Evolutionary conservation across 495 filamentous ascomycete genomes (phyloP).

Genomic region (Physcia stellaris): DNA sequence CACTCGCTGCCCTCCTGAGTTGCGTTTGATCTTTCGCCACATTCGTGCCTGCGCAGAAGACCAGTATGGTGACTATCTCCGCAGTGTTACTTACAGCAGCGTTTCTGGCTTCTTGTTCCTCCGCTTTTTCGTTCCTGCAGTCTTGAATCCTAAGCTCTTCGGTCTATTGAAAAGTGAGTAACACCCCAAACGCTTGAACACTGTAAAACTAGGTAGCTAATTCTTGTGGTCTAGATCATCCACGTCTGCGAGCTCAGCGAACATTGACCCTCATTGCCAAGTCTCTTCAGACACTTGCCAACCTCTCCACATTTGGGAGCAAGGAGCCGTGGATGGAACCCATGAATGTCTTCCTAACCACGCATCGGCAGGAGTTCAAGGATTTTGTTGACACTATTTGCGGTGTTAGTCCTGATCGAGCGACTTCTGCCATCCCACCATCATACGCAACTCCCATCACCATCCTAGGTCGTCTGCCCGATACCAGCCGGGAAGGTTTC

Average conservation of each 20-base stretch:
- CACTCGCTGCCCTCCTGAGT: constrained; percentile 63
- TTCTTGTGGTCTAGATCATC: constrained; percentile 51
- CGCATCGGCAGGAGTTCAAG: constrained; percentile 54
- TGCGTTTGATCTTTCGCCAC: constrained; percentile 80
- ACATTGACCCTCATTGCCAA: constrained; percentile 92
- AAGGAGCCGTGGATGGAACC: constrained; percentile 99
- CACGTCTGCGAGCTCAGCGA: constrained; percentile 72
- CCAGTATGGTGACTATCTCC: constrained; percentile 87
- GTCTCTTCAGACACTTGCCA: constrained; percentile 86
- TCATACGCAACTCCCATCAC: constrained; percentile 88
- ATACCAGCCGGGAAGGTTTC: constrained; percentile 79
- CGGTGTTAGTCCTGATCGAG: constrained; percentile 58
- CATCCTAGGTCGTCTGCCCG: constrained; percentile 72
- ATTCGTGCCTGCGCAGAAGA: constrained; percentile 91
- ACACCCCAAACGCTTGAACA: background rate
- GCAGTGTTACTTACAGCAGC: constrained; percentile 87
- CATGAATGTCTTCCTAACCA: constrained; percentile 61
- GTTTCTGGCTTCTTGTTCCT: constrained; percentile 95
- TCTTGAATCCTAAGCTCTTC: constrained; percentile 93
- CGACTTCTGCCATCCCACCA: constrained; percentile 53
- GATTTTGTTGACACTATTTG: constrained; percentile 79
- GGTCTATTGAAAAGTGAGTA: constrained; percentile 65
- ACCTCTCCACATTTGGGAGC: constrained; percentile 82
- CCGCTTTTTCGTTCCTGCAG: constrained; percentile 90
- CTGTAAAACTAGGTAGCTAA: constrained; percentile 3